Base-by-base conservation (phyloP, 768 basidiomycete species). In the Suillus sp. region DNA sequence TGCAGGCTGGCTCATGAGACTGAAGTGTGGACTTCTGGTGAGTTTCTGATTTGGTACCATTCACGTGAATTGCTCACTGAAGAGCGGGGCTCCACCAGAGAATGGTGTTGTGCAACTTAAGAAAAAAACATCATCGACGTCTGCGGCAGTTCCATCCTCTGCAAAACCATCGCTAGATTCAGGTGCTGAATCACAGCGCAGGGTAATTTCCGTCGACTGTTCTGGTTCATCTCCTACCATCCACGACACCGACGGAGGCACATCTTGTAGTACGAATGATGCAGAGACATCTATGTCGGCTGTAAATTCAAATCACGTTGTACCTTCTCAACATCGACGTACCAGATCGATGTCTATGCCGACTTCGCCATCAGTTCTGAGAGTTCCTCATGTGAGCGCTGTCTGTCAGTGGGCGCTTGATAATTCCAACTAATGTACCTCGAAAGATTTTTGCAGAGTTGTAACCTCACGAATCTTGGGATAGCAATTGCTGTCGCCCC, bases 1-100 rank as follows among this genome's bases (percentile, higher is more conserved):
- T 75, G 74, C 42, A 74, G 57, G 62, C 48, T 77, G 25, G 70
- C 70, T 34, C 74, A 77, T 43, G 68, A 75, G 40, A 75, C 68
- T 45, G 68, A 68, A 14, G 51, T 74, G 25, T 62, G 65, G 27
- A 62, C 63, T 4, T 64, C 72, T 57, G 45, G 75, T 75, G 60
- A 64, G 74, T 64, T n/a, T 3, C 0, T 51, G 45, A 34, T 16
- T 54, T 13, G 32, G 10, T 60, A 22, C 25, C 43, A 20, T 53
- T 8, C 2, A 16, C 45, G 18, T 6, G 51, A 47, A 40, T 35
- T n/a, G 53, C 54, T 56, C 54, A 64, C 58, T 62, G 45, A 27
- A 40, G 27, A 22, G 10, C 4, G 9, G 9, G 14, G 27, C 25
- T 40, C 10, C 14, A 5, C 20, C 32, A 68, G 70, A 60, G n/a